Base-by-base conservation (phyloP, 768 basidiomycete species). In the Mycena crocata region DNA sequence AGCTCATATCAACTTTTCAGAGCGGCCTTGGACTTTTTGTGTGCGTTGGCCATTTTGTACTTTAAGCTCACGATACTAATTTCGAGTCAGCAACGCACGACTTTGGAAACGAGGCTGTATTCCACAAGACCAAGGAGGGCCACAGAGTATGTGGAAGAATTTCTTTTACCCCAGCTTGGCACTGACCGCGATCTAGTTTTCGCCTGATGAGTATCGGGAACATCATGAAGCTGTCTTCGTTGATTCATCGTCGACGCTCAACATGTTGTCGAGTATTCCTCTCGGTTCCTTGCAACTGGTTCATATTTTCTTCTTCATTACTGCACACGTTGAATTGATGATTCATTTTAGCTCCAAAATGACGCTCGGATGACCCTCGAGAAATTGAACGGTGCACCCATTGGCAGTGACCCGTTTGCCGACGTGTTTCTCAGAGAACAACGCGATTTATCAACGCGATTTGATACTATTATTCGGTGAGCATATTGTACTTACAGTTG, bases 1-100 rank as follows among this genome's bases (percentile, higher is more conserved):
- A 96, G 94, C 66, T 93, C 93, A 24, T 98, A 97, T 79, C 95
- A 96, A 74, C 82, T 97, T 31, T 92, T 98, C 77, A 88, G 92
- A 70, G 94, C 93, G 35, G 90, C 89, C 1, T 79, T 97, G 70
- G 93, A 96, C 75, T 91, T 96, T 73, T 75, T 98, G 26, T 87
- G 95, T 95, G 73, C 68, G 90, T 75, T 19, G 24, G 15, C 15
- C 31, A 49, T 4, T 24, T 28, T 40, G n/a, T n/a, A 32, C 59
- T 6, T 3, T 9, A 26, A 45, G 31, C n/a, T 56, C 13, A 40
- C 34, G 44, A 30, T 21, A 31, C 57, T 76, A 66, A 42, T 57
- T 37, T 40, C 58, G 14, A 55, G 5, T 9, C 44, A 96, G 94
- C 92, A 5, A 89, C 89, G 60, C 90, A 90, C 62, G 87, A 94